phyloP scores from a whole-genome alignment of 257 asterid species.

The Coffea canephora region DNA sequence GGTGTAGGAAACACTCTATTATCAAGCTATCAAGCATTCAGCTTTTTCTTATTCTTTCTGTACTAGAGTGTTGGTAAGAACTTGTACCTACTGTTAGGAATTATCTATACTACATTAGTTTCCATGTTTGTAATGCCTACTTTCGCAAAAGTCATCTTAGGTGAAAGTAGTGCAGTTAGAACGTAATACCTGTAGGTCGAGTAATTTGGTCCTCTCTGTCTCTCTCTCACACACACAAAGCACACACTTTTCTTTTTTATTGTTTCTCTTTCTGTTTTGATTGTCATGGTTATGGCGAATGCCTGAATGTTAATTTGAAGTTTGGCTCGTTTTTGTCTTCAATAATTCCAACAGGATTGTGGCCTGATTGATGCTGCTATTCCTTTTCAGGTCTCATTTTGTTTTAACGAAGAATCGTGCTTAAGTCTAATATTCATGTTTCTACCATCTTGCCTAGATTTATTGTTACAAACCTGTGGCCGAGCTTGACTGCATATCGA shows the following conservation, averaged over 20 bases:
- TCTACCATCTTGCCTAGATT: background rate
- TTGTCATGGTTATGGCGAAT: background rate
- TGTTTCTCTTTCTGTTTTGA: background rate
- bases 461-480: background rate
- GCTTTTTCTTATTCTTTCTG: background rate
- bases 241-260: too few species aligned
- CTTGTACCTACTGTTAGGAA: background rate
- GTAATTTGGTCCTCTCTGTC: background rate
- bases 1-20: background rate
- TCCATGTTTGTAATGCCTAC: background rate
- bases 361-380: background rate
- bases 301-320: background rate
- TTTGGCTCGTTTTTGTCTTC: background rate
- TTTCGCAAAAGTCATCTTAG: background rate
- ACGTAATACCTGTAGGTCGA: background rate
- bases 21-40: background rate
- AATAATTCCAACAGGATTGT: background rate
- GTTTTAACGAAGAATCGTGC: background rate
- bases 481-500: background rate
- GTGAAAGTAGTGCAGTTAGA: background rate
- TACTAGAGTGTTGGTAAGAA: background rate
- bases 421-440: background rate
- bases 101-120: background rate
- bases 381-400: background rate
- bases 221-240: background rate